Percentiles rank a stretch among this genome's conserved stretches.
Evolutionary conservation across 225 moss, liverwort and hornwort species (phyloP).

Genomic region (Bryum argenteum): DNA sequence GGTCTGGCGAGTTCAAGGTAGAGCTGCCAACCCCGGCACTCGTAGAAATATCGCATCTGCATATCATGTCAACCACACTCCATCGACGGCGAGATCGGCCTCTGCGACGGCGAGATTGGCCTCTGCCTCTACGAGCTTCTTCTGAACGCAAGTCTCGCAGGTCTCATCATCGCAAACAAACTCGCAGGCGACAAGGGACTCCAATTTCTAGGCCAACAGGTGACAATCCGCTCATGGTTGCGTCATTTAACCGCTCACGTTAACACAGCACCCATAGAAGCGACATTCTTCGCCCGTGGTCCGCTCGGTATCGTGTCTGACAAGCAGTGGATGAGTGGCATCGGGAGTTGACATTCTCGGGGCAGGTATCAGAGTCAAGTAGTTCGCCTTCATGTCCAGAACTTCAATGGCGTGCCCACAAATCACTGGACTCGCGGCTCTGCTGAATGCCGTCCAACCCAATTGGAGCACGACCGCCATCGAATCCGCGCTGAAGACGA

Average conservation of each 20-base stretch:
- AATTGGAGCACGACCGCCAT: slow-evolving; percentile 47
- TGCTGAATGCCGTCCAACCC: slow-evolving; percentile 27
- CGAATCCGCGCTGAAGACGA: slow-evolving; percentile 49
- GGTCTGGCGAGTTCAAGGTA: too few relatives aligned
- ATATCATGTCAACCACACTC: neutral
- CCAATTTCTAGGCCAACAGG: too few relatives aligned
- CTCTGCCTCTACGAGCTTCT: too few relatives aligned
- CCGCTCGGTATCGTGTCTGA: neutral
- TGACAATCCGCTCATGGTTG: too few relatives aligned
- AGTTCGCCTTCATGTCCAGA: slow-evolving; percentile 28
- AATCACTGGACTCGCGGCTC: slow-evolving; percentile 33
- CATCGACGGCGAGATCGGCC: neutral
- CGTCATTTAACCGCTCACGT: slow-evolving; percentile 22
- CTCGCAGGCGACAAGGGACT: too few relatives aligned
- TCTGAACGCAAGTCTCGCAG: neutral
- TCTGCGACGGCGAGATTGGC: neutral
- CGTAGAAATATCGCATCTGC: too few relatives aligned
- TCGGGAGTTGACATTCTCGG: slow-evolving; percentile 44
- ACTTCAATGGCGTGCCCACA: slow-evolving; percentile 52
- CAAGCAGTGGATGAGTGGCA: slow-evolving; percentile 29
- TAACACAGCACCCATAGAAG: slow-evolving; percentile 32
- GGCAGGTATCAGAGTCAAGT: slow-evolving; percentile 5
- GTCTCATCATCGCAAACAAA: neutral
- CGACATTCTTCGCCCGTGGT: slow-evolving; percentile 39
- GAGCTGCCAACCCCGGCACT: too few relatives aligned